Evolutionary conservation across 805 yeast genomes (phyloP).

Genomic region (Ogataea polymorpha): DNA sequence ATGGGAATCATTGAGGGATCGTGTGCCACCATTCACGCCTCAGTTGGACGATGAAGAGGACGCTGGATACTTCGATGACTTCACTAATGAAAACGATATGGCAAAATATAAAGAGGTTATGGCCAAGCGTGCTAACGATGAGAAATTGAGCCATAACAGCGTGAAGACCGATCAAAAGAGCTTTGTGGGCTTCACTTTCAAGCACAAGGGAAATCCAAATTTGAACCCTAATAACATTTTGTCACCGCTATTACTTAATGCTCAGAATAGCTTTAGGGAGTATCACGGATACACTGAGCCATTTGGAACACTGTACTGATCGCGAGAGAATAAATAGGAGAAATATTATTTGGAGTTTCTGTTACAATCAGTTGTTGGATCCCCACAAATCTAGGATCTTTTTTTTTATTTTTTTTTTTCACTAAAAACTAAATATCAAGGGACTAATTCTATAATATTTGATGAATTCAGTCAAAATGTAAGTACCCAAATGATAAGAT

Average conservation of each 20-base stretch:
- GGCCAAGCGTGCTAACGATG: conserved; percentile 85
- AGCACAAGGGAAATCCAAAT: conserved; percentile 68
- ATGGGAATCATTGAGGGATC: conserved; percentile 65
- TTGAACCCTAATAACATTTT: conserved; percentile 38
- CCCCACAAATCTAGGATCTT: no score
- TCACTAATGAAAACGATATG: conserved; percentile 94
- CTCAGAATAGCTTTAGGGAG: conserved; percentile 21
- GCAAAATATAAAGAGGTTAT: conserved; percentile 96
- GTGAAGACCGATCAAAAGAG: conserved; percentile 60
- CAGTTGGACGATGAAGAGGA: conserved; percentile 96
- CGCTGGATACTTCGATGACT: conserved; percentile 98
- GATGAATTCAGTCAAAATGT: conserved; percentile 8
- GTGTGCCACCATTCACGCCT: conserved; percentile 93
- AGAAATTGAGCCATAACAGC: conserved; percentile 67
- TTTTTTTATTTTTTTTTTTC: no score
- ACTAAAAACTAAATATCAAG: no score
- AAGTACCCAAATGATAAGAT: not conserved
- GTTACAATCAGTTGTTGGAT: not conserved
- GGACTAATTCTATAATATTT: not conserved
- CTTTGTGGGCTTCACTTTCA: conserved; percentile 94
- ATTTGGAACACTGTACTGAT: conserved; percentile 34
- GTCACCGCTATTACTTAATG: conserved; percentile 31
- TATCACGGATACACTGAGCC: conserved; percentile 31
- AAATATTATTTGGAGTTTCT: not conserved
- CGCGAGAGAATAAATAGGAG: not conserved